Evolutionary conservation across 2,329 filamentous ascomycete genomes (phyloP).

Genomic region (Neobulgaria alba): DNA sequence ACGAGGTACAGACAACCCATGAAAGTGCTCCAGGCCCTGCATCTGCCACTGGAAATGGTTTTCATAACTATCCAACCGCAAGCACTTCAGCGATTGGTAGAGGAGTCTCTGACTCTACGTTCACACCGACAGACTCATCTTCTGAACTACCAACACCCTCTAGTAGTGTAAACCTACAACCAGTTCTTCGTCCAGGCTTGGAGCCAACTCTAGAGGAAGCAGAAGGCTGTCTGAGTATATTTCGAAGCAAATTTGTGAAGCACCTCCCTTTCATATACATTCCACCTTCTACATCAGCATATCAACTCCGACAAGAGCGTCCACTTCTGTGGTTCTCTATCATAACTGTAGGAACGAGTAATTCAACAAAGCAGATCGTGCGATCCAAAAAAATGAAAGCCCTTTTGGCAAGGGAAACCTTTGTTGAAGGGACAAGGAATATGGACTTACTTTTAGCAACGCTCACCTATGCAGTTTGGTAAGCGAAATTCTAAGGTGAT

Average conservation of each 20-base stretch:
- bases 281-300: constrained; percentile 3
- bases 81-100: neutral
- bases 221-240: constrained; percentile 4
- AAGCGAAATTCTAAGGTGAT: no score
- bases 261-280: constrained; percentile 7
- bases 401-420: constrained; percentile 3
- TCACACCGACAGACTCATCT: neutral
- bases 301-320: constrained; percentile 8
- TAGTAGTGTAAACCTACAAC: neutral
- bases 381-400: constrained; percentile 4
- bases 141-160: neutral
- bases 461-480: constrained; percentile 7
- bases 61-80: neutral
- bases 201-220: constrained; percentile 2
- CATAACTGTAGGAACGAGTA: constrained; percentile 6
- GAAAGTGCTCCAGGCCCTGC: neutral
- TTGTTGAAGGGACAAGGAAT: constrained; percentile 6
- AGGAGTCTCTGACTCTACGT: neutral
- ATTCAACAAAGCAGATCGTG: constrained; percentile 4
- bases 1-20: neutral
- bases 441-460: constrained; percentile 8
- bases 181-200: neutral
- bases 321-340: constrained; percentile 7
- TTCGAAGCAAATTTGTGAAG: constrained; percentile 3
- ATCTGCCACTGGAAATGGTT: neutral